Evolutionary conservation across 1,284 basidiomycete genomes (phyloP).

Genomic region (Cryptococcus sp.): DNA sequence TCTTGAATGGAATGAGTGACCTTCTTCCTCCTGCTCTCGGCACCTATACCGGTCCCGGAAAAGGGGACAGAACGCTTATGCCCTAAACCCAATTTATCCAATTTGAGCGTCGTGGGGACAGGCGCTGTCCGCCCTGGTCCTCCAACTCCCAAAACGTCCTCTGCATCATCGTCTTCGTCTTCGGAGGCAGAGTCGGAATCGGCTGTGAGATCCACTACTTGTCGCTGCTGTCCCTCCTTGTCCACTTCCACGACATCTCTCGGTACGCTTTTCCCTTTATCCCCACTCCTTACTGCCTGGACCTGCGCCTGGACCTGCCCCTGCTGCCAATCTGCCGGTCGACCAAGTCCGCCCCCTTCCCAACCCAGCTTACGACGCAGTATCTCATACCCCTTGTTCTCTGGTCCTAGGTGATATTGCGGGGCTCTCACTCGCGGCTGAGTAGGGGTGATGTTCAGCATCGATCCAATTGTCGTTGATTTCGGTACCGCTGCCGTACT

Average conservation of each 20-base stretch:
- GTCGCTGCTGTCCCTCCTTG: constrained; percentile 6
- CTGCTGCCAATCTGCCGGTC: constrained; percentile 28
- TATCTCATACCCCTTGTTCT: constrained; percentile 46
- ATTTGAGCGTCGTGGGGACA: constrained; percentile 45
- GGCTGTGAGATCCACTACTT: constrained; percentile 23
- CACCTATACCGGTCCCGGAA: not conserved
- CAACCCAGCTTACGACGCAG: constrained; percentile 39
- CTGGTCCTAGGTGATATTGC: constrained; percentile 45
- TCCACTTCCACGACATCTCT: constrained; percentile 9
- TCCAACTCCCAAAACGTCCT: constrained; percentile 7
- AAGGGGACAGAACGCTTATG: constrained; percentile 17
- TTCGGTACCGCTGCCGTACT: no score
- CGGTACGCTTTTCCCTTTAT: not conserved
- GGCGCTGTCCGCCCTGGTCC: constrained; percentile 46
- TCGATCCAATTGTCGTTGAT: constrained; percentile 29
- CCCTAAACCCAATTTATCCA: constrained; percentile 46
- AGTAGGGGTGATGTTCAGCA: constrained; percentile 29
- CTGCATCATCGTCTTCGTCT: not conserved
- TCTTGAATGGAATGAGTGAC: constrained; percentile 44
- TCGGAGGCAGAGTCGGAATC: constrained; percentile 2
- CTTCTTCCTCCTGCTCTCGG: constrained; percentile 16
- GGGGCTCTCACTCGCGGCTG: constrained; percentile 11
- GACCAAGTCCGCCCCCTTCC: constrained; percentile 46
- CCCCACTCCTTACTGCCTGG: no score
- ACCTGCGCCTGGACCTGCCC: no score